phyloP scores from a whole-genome alignment of 768 basidiomycete genomes.

The Russula vinacea region DNA sequence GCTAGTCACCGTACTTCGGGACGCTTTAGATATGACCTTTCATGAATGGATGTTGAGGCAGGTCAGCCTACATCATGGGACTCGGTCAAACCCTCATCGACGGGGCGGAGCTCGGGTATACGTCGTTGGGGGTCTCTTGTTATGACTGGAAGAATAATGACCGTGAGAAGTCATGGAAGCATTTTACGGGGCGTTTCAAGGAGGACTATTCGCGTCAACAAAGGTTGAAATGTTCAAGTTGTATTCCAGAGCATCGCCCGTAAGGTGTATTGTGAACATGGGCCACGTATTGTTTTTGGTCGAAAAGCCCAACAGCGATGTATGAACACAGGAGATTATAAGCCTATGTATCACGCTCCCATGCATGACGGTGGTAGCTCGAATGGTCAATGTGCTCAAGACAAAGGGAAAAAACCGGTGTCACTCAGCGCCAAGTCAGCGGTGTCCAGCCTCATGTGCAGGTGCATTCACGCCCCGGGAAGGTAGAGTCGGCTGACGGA shows the following conservation, averaged over 20 bases:
- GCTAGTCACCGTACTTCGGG: not conserved
- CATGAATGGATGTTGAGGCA: no score
- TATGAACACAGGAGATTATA: conserved; percentile 5
- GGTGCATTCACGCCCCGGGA: not conserved
- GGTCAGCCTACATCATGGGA: no score
- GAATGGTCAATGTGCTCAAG: conserved; percentile 25
- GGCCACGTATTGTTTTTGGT: conserved; percentile 7
- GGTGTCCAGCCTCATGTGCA: conserved; percentile 21
- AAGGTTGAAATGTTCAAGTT: not conserved
- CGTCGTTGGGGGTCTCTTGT: not conserved
- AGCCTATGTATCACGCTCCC: conserved; percentile 24
- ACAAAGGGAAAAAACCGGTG: conserved; percentile 9
- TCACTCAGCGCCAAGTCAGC: conserved; percentile 15
- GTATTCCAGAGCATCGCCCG: not conserved
- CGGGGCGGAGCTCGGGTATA: no score
- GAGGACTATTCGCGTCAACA: not conserved
- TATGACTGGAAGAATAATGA: no score
- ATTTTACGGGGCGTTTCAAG: not conserved
- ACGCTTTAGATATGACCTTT: no score
- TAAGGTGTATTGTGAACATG: not conserved
- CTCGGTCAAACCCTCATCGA: not conserved
- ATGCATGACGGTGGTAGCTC: conserved; percentile 20
- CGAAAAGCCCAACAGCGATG: not conserved
- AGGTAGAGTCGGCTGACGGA: no score
- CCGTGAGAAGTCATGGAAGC: not conserved